Base-by-base conservation (phyloP, 805 yeast species). In the Saturnispora diversa region DNA sequence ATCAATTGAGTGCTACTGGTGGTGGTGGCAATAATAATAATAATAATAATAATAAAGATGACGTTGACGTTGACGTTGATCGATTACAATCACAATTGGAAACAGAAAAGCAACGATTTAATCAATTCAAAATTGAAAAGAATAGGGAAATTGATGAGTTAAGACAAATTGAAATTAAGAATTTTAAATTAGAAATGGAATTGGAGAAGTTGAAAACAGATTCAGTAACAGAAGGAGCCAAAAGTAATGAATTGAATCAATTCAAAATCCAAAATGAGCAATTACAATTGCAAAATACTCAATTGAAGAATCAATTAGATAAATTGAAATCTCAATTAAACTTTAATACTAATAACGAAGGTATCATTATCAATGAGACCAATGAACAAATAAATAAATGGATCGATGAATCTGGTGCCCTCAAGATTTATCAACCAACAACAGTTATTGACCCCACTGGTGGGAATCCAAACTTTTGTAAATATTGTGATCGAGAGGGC, bases 401-500 rank as follows among this genome's bases (percentile, higher is more conserved):
- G 20, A 7, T 44, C 8, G 41, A 40, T 29, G 46, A 42, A 27
- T 44, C 44, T 35, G 56, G 56, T 4, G 50, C 48, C 19, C 45
- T 42, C 28, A 40, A 35, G 23, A 65, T 77, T 1, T 75, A 72
- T 43, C 57, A 62, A 29, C 82, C 85, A 0, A 62, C 64, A 4
- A 55, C 50, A 1, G 58, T 60, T 16, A 54, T 60, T 11, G 92
- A 85, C 55, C 82, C 88, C 1, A 68, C 87, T 0, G 76, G 75
- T 2, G 95, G 95, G 1, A 69, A 88, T 32, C 64, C 64, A 21
- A 69, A 75, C 46, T 90, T 96, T 95, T 90, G 98, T 63, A 95
- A 94, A 0, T 66, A 86, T 39, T 90, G 98, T 63, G 97, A 90
- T 58, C 66, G 85, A 40, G 78, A 75, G 33, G 98, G 97, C 1